A percentile compares a stretch with the other conserved stretches of the same genome.
phyloP scores from a whole-genome alignment of 257 asterid genomes.

The Primulina eburnea region DNA sequence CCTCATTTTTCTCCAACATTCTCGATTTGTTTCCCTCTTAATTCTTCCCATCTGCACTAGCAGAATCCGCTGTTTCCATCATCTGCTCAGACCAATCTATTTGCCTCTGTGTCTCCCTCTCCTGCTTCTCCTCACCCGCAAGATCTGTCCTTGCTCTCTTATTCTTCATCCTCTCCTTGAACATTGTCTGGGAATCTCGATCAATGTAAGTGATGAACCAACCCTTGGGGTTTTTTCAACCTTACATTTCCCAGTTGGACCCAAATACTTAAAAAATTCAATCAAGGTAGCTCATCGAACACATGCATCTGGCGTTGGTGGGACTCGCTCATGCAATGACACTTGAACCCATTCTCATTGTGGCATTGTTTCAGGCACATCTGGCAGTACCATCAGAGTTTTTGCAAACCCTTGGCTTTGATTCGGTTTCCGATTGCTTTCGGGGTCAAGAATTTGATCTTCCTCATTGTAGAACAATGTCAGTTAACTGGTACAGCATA shows the following conservation, averaged over 20 bases:
- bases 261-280: slow-evolving; percentile 80
- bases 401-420: slow-evolving; percentile 82
- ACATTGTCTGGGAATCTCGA: slow-evolving; percentile 79
- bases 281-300: slow-evolving; percentile 91
- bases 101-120: slow-evolving; percentile 76
- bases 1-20: slow-evolving; percentile 48
- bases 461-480: slow-evolving; percentile 45
- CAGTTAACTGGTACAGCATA: not conserved
- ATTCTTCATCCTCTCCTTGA: slow-evolving; percentile 90
- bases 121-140: slow-evolving; percentile 88
- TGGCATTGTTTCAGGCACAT: slow-evolving; percentile 97
- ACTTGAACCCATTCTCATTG: slow-evolving; percentile 92
- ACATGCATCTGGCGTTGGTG: slow-evolving; percentile 96
- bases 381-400: slow-evolving; percentile 91
- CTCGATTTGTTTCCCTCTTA: slow-evolving; percentile 35
- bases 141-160: slow-evolving; percentile 74
- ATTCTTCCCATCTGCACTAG: slow-evolving; percentile 25
- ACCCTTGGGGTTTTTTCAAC: slow-evolving; percentile 88
- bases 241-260: slow-evolving; percentile 75
- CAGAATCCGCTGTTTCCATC: slow-evolving; percentile 25
- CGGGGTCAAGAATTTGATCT: slow-evolving; percentile 83
- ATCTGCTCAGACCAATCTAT: slow-evolving; percentile 80
- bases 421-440: slow-evolving; percentile 90
- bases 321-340: slow-evolving; percentile 94
- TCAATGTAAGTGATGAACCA: slow-evolving; percentile 94